Conservation (phyloP, 805 yeast species). For the Metschnikowia drakensbergensis region DNA sequence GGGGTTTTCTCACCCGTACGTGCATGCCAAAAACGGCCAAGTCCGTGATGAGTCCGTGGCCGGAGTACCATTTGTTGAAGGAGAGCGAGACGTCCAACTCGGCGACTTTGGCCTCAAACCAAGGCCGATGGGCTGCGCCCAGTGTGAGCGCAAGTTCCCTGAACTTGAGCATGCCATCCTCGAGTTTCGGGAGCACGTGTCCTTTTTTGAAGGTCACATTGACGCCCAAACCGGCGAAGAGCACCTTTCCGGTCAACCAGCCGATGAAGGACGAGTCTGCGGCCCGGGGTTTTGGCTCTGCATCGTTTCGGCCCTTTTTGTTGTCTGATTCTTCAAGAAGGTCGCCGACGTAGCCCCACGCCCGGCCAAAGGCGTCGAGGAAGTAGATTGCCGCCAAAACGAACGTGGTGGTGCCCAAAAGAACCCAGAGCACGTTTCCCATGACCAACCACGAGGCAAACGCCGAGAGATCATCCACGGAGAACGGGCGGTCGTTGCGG, state of each 20-base stretch:
- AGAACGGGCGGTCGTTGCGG: conserved; percentile 46
- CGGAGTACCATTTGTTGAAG: conserved; percentile 53
- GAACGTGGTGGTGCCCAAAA: conserved; percentile 57
- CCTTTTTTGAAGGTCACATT: conserved; percentile 38
- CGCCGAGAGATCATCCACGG: conserved; percentile 51
- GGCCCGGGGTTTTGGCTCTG: not conserved
- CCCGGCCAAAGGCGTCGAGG: conserved; percentile 33
- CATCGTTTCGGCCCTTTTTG: not conserved
- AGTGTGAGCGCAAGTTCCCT: conserved; percentile 29
- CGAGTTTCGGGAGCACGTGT: conserved; percentile 38
- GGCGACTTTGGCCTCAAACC: conserved; percentile 37
- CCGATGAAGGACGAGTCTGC: conserved; percentile 26
- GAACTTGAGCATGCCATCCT: conserved; percentile 49
- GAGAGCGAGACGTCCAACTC: conserved; percentile 44
- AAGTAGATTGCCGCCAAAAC: conserved; percentile 45
- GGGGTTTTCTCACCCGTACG: conserved; percentile 25
- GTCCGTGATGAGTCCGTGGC: conserved; percentile 49
- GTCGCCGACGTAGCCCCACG: not conserved
- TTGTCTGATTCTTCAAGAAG: not conserved
- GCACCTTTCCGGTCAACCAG: conserved; percentile 31
- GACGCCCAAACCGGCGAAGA: conserved; percentile 39
- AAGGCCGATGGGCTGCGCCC: conserved; percentile 7
- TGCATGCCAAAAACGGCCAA: conserved; percentile 46
- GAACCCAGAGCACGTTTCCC: conserved; percentile 54
- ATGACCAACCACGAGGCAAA: conserved; percentile 54